Evolutionary conservation across 345 rosid species (phyloP).

Genomic region (Aquilaria malaccensis): DNA sequence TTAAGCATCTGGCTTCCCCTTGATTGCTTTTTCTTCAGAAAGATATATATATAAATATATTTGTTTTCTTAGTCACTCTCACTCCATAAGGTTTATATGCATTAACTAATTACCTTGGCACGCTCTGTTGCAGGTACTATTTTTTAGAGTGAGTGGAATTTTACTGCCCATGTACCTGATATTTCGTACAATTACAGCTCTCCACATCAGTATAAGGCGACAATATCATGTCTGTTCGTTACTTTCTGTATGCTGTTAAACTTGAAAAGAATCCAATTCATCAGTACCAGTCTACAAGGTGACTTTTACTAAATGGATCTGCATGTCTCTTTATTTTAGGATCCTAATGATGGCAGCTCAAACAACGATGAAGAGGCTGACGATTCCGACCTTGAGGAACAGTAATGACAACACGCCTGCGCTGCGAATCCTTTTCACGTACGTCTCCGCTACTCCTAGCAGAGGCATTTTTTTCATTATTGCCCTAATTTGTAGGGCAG

Average conservation of each 20-base stretch:
- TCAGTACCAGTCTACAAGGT: background rate
- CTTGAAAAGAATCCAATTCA: background rate
- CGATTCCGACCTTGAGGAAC: slow-evolving; percentile 1
- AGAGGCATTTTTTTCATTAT: slow-evolving; percentile 11
- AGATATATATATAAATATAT: background rate
- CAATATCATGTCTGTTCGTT: slow-evolving; percentile 34
- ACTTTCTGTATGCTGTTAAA: background rate
- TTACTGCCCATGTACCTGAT: slow-evolving; percentile 67
- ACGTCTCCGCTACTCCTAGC: background rate
- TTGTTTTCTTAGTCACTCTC: background rate
- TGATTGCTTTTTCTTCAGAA: background rate
- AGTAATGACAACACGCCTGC: slow-evolving; percentile 5
- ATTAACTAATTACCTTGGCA: background rate
- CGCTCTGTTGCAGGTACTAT: slow-evolving; percentile 40
- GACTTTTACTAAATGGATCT: background rate
- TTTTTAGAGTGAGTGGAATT: slow-evolving; percentile 63
- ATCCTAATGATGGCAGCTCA: slow-evolving; percentile 2
- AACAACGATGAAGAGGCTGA: slow-evolving; percentile 18
- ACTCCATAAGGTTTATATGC: background rate
- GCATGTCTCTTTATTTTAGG: background rate
- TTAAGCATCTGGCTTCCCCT: slow-evolving; percentile 15
- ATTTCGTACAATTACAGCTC: slow-evolving; percentile 43
- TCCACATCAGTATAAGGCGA: slow-evolving; percentile 37
- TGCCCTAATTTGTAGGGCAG: slow-evolving; percentile 8
- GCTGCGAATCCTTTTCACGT: background rate